phyloP scores from a whole-genome alignment of 2,329 filamentous ascomycete genomes.

The Penicillium sp. region DNA sequence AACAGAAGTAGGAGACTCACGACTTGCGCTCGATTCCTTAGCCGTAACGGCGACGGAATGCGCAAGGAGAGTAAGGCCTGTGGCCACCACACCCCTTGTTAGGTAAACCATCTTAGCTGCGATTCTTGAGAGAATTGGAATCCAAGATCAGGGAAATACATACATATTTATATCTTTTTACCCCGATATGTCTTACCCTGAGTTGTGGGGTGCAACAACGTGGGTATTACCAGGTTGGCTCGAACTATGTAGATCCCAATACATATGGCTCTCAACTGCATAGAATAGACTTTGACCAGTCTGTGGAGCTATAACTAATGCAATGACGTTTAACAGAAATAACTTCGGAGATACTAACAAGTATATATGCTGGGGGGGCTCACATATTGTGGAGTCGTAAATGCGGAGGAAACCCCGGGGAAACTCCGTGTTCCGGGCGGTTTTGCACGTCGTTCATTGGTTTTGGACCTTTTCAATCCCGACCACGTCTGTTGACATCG shows the following conservation, averaged over 20 bases:
- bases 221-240: neutral
- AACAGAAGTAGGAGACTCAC: neutral
- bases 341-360: neutral
- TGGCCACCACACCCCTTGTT: neutral
- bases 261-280: neutral
- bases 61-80: neutral
- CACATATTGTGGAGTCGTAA: neutral
- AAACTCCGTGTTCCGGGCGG: conserved; percentile 2
- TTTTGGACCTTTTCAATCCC: neutral
- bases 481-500: neutral
- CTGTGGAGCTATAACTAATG: neutral
- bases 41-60: neutral
- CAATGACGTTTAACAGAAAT: neutral
- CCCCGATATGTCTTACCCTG: neutral
- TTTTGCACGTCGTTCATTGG: conserved; percentile 3
- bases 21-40: neutral
- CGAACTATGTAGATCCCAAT: neutral
- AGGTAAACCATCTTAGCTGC: conserved; percentile 4
- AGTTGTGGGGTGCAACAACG: neutral
- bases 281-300: neutral
- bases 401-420: conserved; percentile 5
- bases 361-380: conserved; percentile 1
- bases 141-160: neutral
- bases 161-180: conserved; percentile 3
- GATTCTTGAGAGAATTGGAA: neutral